Conservation (phyloP, 2,329 filamentous ascomycete genomes). For the Plectosphaerella sp. region DNA sequence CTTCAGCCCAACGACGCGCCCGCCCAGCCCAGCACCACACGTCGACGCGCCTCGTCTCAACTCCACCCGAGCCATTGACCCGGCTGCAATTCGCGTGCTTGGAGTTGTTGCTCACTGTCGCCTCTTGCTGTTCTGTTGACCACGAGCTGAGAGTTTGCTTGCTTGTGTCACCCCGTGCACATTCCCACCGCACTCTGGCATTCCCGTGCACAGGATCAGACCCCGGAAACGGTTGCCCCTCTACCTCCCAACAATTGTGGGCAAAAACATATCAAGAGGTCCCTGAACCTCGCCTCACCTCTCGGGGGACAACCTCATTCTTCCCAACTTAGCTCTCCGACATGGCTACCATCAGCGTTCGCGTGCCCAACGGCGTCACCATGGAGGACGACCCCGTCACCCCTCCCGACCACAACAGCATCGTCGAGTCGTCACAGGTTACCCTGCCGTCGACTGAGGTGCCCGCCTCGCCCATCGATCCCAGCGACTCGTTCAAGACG, state of each 20-base stretch:
- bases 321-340: constrained; percentile 2
- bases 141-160: too few relatives aligned
- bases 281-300: not conserved
- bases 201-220: not conserved
- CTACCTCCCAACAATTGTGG: not conserved
- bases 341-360: constrained; percentile 30
- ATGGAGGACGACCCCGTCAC: constrained; percentile 26
- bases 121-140: not conserved
- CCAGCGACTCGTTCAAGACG: constrained; percentile 42
- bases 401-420: constrained; percentile 22
- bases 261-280: not conserved
- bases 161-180: too few relatives aligned
- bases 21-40: not conserved
- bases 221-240: not conserved
- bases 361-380: constrained; percentile 23
- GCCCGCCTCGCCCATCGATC: constrained; percentile 48
- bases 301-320: not conserved
- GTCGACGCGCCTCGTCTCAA: not conserved
- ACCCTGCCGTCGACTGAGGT: constrained; percentile 56
- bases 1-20: not conserved
- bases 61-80: not conserved
- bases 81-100: not conserved
- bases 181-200: not conserved
- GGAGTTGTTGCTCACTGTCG: not conserved
- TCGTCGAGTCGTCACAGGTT: constrained; percentile 39